These are phyloP conservation scores for Aspergillus sclerotioniger DNA, from an alignment of 495 filamentous ascomycete species.

Conservation along the genomic window DNA sequence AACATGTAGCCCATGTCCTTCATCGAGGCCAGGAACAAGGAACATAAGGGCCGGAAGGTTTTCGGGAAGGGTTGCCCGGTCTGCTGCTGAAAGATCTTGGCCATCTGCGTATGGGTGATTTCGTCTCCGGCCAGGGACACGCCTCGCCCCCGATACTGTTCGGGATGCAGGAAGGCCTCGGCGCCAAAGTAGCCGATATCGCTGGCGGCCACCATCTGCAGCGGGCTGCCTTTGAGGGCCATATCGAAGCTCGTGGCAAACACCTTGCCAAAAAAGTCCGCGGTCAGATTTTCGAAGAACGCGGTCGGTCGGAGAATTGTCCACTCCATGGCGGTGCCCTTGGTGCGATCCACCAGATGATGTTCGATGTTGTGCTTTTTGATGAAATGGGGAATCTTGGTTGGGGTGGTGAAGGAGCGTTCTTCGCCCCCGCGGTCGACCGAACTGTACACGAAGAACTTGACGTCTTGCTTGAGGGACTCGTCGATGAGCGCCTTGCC, in stretches of 20 bases:
- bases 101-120: constrained; percentile 49
- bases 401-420: constrained; percentile 52
- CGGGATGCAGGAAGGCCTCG: constrained; percentile 53
- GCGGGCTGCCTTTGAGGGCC: constrained; percentile 44
- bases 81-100: constrained; percentile 47
- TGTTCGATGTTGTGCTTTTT: constrained; percentile 64
- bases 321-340: constrained; percentile 51
- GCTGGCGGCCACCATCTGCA: constrained; percentile 56
- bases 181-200: constrained; percentile 68
- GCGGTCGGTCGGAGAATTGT: constrained; percentile 60
- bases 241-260: constrained; percentile 54
- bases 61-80: constrained; percentile 49
- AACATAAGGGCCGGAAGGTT: constrained; percentile 44
- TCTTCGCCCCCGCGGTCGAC: constrained; percentile 66
- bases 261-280: constrained; percentile 56
- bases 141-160: constrained; percentile 42
- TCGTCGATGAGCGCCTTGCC: constrained; percentile 61
- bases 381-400: constrained; percentile 60
- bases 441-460: constrained; percentile 63
- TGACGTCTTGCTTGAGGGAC: constrained; percentile 54
- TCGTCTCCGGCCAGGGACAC: constrained; percentile 62
- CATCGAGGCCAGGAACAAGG: constrained; percentile 41
- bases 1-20: constrained; percentile 62
- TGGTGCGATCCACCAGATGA: constrained; percentile 50
- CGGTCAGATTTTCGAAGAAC: constrained; percentile 65